Evolutionary conservation across 1,139 yeast genomes (phyloP), one percentile per base, ranked within the genome.

Genomic region (Candida sojae): DNA sequence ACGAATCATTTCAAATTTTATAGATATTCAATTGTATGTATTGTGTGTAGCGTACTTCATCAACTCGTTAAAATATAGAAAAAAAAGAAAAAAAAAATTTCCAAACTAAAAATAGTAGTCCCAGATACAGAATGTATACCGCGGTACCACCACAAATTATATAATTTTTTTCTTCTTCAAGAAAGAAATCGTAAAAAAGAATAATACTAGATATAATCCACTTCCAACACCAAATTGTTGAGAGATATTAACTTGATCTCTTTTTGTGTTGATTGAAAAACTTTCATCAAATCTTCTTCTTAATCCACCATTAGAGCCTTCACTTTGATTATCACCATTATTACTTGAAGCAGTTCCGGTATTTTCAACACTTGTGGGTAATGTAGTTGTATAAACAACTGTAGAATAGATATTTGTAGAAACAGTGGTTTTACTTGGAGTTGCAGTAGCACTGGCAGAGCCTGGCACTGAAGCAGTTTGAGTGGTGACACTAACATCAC

Each of bases 401-500:
- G 56, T 54, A 6, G 45, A 13, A 26, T 43, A 43, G 5, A 48
- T 34, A 26, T 44, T 36, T 6, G 54, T 47, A 1, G 55, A 38
- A 4, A 47, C 33, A 9, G 54, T 47, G n/a, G 50, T 35, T 1
- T 48, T 33, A 31, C 43, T 33, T 25, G 46, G 17, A 9, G 49
- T 28, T 7, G 32, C 13, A 17, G 47, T 25, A 26, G 45, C 10
- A 26, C 51, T 39, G 11, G 48, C 40, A 12, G 55, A 28, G 7
- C 30, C 17, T 3, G 49, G 6, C 2, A 43, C 32, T 23, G 42
- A 30, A 23, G 51, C 28, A 2, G 52, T 37, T 17, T 54, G 45
- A 2, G 59, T 44, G 31, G 64, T 57, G 2, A 74, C 68, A 6
- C 68, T 57, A 26, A 83, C 71, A 45, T 77, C 70, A 5, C 89